Base-by-base conservation (phyloP, 1,139 yeast genomes). In the Blastobotrys illinoisensis region DNA sequence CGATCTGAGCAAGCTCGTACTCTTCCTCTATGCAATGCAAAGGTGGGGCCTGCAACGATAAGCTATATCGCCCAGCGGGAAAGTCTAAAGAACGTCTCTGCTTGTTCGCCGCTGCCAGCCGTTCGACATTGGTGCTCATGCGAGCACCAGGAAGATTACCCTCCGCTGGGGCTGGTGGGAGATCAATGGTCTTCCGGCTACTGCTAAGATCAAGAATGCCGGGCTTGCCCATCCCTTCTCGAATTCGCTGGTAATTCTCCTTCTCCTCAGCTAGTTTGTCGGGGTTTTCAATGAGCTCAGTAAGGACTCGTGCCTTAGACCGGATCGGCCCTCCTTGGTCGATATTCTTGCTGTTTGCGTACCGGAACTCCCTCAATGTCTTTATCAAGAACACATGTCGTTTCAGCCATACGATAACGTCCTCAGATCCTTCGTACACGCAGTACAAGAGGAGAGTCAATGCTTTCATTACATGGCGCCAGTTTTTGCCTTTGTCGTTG, bases 381-480 rank as follows among this genome's bases (percentile, higher is more conserved):
- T 87, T 86, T 64, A 93, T 80, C 56, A 90, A 79, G 69, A 86
- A 86, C 50, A 87, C 68, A 66, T 90, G 88, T 63, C 85, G 88
- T 65, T 82, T 83, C 46, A 93, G 83, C 98, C 98, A 93, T 46
- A 82, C 75, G 9, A 88, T 93, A 66, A 93, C 88, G 62, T 85
- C 84, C 59, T 90, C 96, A 26, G 93, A 81, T 13, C 98, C 99
- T 61, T 80, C 86, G 60, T 96, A 79, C 9, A 91, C 88, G 63
- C 93, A 77, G 71, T 86, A 91, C 65, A 90, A 95, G 62, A 91
- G 75, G 9, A 93, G 86, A 1, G 97, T 88, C 63, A 90, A 76
- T 1, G 96, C 86, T 62, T 93, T 95, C 60, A 95, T 93, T 45
- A 93, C 91, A 70, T 93, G 99, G 61, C 97, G 81, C 99, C 99